Base-by-base conservation (phyloP, 2,329 filamentous ascomycete genomes). In the Trichophyton verrucosum region DNA sequence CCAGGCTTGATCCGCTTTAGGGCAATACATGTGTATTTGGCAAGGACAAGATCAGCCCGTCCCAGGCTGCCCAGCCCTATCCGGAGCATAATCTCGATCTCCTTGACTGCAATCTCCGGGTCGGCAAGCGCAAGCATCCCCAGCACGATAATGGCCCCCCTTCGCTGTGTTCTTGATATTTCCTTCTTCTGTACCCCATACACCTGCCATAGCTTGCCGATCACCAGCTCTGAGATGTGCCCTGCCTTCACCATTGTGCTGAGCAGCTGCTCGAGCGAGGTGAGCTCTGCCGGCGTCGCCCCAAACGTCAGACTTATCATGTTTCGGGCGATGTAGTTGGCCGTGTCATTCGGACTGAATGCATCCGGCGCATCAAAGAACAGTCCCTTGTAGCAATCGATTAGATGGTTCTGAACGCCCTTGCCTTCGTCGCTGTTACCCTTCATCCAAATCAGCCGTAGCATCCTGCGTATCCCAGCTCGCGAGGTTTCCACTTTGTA, bases 251-350 rank as follows among this genome's bases (percentile, higher is more conserved):
- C 96, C 94, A 99, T 99, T 0, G 91, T 97, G 64, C 89, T 90
- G 5, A 99, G 80, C 2, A 99, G 80, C 74, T 99, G 94, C 74
- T 99, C 94, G 7, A 99, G 80, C 55, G 91, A 97, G 0, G 94
- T 99, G 60, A 99, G 78, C 72, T 99, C 94, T 0, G 95, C 94
- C 0, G 92, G 90, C 0, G 92, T 95, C 1, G 92, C 91, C 30
- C 91, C 92, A 73, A 96, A 97, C 0, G 94, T 99, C 69, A 99
- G 77, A 79, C 91, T 96, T 74, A 97, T 97, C 92, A 99, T 99
- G 75, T 97, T 99, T 64, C 91, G 85, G 27, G 92, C 92, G 69
- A 99, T 87, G 71, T 95, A 99, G 72, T 95, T 96, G 56, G 94
- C 91, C 1, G 91, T 86, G 70, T 96, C 91, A 66, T 96, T 96